These are phyloP conservation scores for Crucibulum laeve DNA, from an alignment of 768 basidiomycete species.

Conservation along the genomic window DNA sequence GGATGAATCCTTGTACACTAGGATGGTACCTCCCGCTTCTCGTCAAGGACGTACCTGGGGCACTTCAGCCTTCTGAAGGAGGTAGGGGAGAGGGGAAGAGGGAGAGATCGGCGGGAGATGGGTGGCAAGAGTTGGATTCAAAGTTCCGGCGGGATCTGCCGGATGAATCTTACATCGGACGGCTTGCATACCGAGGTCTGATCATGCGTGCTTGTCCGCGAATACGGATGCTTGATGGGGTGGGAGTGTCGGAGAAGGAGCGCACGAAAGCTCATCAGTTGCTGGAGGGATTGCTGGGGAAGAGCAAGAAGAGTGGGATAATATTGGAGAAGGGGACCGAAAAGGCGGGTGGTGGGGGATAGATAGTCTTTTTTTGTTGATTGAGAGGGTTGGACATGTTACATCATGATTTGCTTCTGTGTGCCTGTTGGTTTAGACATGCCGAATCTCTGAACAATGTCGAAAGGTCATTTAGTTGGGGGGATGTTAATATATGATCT, in stretches of 20 bases:
- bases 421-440: conserved; percentile 3
- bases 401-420: conserved; percentile 10
- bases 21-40: conserved; percentile 93
- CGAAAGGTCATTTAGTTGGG: too few relatives aligned
- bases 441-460: background rate
- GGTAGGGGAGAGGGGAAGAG: conserved; percentile 17
- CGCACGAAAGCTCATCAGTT: conserved; percentile 74
- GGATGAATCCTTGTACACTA: conserved; percentile 96
- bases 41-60: conserved; percentile 63
- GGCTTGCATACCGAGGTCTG: conserved; percentile 86
- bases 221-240: conserved; percentile 79
- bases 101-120: conserved; percentile 19
- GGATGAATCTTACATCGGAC: conserved; percentile 80
- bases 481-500: too few relatives aligned
- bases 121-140: conserved; percentile 76
- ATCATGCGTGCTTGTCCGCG: conserved; percentile 72
- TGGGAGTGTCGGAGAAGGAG: conserved; percentile 81
- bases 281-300: conserved; percentile 49
- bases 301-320: too few relatives aligned
- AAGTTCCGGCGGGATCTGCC: conserved; percentile 90
- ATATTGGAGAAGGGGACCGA: conserved; percentile 22
- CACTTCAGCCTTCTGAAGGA: conserved; percentile 56
- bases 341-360: conserved; percentile 10
- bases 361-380: conserved; percentile 5
- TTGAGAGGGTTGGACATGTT: conserved; percentile 7